Evolutionary conservation across 2,329 filamentous ascomycete genomes (phyloP).

Genomic region (Dothistroma septosporum): DNA sequence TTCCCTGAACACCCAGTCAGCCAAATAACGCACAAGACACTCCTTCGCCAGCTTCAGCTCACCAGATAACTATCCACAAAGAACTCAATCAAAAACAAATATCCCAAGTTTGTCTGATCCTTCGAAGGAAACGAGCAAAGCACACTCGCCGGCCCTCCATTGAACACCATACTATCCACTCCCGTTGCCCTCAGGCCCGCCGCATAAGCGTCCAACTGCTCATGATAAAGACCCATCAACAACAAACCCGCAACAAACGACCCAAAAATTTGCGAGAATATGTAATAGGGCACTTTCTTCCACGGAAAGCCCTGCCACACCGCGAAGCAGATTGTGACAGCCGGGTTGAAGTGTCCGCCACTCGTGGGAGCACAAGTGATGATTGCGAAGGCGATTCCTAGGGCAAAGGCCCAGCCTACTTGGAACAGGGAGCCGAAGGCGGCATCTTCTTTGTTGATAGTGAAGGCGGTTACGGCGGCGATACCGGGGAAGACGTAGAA

Average conservation of each 20-base stretch:
- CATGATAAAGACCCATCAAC: conserved; percentile 55
- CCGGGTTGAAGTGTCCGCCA: conserved; percentile 40
- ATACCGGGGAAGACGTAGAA: conserved; percentile 47
- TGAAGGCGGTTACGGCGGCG: conserved; percentile 51
- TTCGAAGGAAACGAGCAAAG: conserved; percentile 52
- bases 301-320: conserved; percentile 55
- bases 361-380: conserved; percentile 53
- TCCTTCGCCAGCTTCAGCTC: conserved; percentile 14
- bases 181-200: conserved; percentile 40
- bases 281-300: conserved; percentile 56
- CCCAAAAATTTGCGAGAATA: conserved; percentile 53
- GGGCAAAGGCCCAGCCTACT: conserved; percentile 53
- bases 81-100: conserved; percentile 57
- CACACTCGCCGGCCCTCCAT: conserved; percentile 52
- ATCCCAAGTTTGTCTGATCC: conserved; percentile 52
- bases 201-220: conserved; percentile 45
- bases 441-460: conserved; percentile 42
- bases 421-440: conserved; percentile 53
- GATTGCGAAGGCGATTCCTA: conserved; percentile 58
- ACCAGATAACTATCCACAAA: conserved; percentile 56
- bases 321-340: conserved; percentile 40
- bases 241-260: conserved; percentile 54
- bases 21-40: neutral
- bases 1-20: conserved; percentile 32
- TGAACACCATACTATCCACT: conserved; percentile 38